These are phyloP conservation scores for Zelopaecilomyces penicillatus DNA, from an alignment of 2,329 filamentous ascomycete species.

Conservation along the genomic window DNA sequence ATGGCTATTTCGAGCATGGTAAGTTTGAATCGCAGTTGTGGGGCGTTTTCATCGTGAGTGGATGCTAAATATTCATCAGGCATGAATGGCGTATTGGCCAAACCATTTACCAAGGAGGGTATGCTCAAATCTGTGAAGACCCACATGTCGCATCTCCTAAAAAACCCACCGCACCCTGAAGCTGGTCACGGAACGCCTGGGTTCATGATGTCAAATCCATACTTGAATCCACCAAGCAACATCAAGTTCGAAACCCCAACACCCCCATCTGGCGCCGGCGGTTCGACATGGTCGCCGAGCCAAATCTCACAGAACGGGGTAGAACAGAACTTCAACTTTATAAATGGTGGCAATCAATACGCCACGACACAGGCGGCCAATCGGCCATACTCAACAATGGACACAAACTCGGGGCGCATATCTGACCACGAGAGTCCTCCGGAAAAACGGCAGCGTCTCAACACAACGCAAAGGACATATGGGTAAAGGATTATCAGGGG, in stretches of 20 bases:
- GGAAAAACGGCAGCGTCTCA: slow-evolving; percentile 47
- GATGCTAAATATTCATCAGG: slow-evolving; percentile 42
- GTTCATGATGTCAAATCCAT: slow-evolving; percentile 25
- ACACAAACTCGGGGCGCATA: slow-evolving; percentile 23
- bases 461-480: slow-evolving; percentile 34
- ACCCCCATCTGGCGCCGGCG: slow-evolving; percentile 38
- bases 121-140: slow-evolving; percentile 82
- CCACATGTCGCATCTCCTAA: slow-evolving; percentile 76
- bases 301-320: slow-evolving; percentile 40
- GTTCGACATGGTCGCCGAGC: slow-evolving; percentile 44
- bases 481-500: slow-evolving; percentile 18
- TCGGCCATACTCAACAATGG: slow-evolving; percentile 14
- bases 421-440: slow-evolving; percentile 34
- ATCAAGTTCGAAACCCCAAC: slow-evolving; percentile 49
- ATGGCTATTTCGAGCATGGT: slow-evolving; percentile 96
- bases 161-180: slow-evolving; percentile 46
- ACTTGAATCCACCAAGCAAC: slow-evolving; percentile 25
- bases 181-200: slow-evolving; percentile 22
- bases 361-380: slow-evolving; percentile 11
- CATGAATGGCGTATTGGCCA: slow-evolving; percentile 95
- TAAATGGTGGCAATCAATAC: slow-evolving; percentile 33
- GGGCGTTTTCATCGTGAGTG: no score
- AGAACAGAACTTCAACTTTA: slow-evolving; percentile 38
- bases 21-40: slow-evolving; percentile 27
- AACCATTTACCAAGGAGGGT: slow-evolving; percentile 87